A percentile compares a stretch with the other conserved stretches of the same genome.
These are phyloP conservation scores for Sanghuangporus weigelae DNA, from an alignment of 1,284 basidiomycete genomes.

Conservation along the genomic window DNA sequence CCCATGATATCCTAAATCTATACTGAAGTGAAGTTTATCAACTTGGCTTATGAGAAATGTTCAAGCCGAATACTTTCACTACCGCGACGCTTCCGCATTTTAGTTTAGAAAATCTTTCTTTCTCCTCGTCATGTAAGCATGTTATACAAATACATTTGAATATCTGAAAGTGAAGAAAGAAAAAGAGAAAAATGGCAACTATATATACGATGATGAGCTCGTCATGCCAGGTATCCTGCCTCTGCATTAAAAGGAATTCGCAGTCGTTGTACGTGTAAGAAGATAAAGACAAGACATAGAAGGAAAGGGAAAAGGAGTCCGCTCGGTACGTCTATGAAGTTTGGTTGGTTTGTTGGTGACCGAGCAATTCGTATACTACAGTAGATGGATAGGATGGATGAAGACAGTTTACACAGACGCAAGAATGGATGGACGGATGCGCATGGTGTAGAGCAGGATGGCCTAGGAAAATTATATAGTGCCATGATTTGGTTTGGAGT, in stretches of 20 bases:
- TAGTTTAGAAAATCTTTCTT: no score
- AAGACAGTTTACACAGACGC: conserved; percentile 16
- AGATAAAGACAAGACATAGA: neutral
- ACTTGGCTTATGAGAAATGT: no score
- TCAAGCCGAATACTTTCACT: no score
- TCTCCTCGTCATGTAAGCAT: no score
- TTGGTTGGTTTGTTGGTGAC: neutral
- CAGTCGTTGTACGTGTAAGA: neutral
- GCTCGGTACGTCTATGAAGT: neutral
- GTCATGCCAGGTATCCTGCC: neutral
- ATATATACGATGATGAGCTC: neutral
- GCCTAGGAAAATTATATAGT: neutral
- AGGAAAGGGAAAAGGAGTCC: neutral
- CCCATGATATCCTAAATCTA: no score
- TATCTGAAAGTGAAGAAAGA: no score
- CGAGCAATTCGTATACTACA: neutral
- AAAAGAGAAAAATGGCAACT: neutral
- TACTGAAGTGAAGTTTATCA: no score
- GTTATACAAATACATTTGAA: no score
- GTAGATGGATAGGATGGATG: conserved; percentile 19
- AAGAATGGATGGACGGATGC: neutral
- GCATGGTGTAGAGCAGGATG: neutral
- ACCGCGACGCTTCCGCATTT: no score
- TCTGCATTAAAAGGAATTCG: neutral
- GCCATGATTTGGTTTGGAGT: neutral